Evolutionary conservation across 1,284 basidiomycete species (phyloP), one percentile per base, ranked within the genome.

Genomic region (Ustilago shanxiensis): DNA sequence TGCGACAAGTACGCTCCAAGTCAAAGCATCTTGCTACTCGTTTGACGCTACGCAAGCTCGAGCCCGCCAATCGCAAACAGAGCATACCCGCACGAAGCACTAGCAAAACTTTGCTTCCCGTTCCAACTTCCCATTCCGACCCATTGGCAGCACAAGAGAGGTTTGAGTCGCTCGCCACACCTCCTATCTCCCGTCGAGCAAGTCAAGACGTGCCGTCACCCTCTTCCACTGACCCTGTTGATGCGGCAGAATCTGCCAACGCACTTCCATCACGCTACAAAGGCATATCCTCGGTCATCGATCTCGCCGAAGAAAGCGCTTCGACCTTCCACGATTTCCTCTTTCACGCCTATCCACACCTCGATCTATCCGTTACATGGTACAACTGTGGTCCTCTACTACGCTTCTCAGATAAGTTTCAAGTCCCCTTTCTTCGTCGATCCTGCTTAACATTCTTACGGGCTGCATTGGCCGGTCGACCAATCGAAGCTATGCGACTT

Each of bases 401-500:
- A 14, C 45, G 67, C 2, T 81, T 82, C 33, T 61, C 66, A 3
- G 81, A 81, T 65, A 82, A 82, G 45, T 79, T 75, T 41, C 73
- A 75, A 26, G 79, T 82, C 4, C 66, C 75, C 8, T 69, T 59
- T 31, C 55, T 82, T n/a, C 74, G 67, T 7, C 51, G 67, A 13
- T 49, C 61, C 1, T 79, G 77, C 55, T 35, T 68, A 4, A 55
- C 45, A 20, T 82, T 81, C 37, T 49, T 82, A 2, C 64, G 70
- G 3, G 72, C 72, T 5, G 65, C 81, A 7, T 50, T 81, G n/a
- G 78, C 81, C 0, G 81, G 79, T 0, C 51, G 75, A 10, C 79
- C 81, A 22, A 82, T 82, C 33, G 73, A 79, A 28, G 81, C 81
- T n/a, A 81, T 82, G 79, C 62, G 72, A 0, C 51, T 82, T 0